Evolutionary conservation across 345 rosid species (phyloP).

Genomic region (Clarkia xantiana): DNA sequence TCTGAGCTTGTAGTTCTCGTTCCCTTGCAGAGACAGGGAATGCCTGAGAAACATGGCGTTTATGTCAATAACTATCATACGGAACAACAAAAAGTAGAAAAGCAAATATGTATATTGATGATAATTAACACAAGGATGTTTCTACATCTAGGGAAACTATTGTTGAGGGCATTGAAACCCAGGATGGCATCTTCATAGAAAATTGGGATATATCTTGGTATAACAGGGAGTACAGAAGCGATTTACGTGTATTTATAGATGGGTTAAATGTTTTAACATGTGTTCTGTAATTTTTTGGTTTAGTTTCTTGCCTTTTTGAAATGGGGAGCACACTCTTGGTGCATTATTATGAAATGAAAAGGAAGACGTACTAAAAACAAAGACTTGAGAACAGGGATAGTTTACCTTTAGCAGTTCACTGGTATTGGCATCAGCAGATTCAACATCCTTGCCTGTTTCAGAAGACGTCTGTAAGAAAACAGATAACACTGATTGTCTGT

Average conservation of each 20-base stretch:
- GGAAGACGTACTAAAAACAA: too few species aligned
- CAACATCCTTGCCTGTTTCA: conserved; percentile 47
- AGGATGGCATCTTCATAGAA: neutral
- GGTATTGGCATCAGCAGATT: conserved; percentile 29
- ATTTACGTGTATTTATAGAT: too few species aligned
- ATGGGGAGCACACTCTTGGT: too few species aligned
- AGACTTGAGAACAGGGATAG: neutral
- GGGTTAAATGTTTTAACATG: too few species aligned
- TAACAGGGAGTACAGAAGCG: too few species aligned
- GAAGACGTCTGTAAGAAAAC: neutral
- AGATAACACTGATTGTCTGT: conserved; percentile 2
- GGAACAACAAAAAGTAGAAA: neutral
- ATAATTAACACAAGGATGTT: too few species aligned
- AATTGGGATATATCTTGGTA: too few species aligned
- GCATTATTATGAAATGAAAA: too few species aligned
- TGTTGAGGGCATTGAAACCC: neutral
- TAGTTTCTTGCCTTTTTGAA: too few species aligned
- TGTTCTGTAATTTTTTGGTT: too few species aligned
- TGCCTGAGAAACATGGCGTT: conserved; percentile 25
- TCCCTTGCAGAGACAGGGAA: conserved; percentile 44
- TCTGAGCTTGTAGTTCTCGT: conserved; percentile 62
- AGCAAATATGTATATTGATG: too few species aligned
- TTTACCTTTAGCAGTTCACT: conserved; percentile 59
- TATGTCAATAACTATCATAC: neutral
- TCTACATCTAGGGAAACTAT: too few species aligned